Conservation (phyloP, 2,329 filamentous ascomycete genomes). For the Emergomyces orientalis region DNA sequence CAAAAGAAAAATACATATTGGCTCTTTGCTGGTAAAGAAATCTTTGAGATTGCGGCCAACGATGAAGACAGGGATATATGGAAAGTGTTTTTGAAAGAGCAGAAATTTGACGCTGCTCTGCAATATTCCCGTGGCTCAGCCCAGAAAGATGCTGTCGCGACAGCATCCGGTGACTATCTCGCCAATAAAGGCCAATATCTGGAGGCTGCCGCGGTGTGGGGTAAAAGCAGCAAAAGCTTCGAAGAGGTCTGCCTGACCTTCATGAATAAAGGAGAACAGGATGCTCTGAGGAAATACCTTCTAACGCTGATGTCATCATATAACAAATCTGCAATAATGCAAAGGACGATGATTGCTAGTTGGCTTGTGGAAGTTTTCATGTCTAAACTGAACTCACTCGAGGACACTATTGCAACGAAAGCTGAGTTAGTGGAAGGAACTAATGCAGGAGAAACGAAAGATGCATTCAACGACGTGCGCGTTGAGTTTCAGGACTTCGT, state of each 20-base stretch:
- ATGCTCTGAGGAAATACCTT: conserved; percentile 84
- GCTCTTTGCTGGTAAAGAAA: conserved; percentile 84
- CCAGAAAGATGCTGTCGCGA: conserved; percentile 86
- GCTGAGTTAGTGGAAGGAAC: conserved; percentile 67
- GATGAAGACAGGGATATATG: conserved; percentile 90
- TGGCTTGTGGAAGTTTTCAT: conserved; percentile 97
- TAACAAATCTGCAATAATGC: conserved; percentile 80
- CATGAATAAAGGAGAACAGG: conserved; percentile 81
- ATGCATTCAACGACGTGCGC: conserved; percentile 60
- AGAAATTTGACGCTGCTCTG: conserved; percentile 81
- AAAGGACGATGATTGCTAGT: conserved; percentile 85
- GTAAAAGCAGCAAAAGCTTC: conserved; percentile 91
- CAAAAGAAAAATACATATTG: conserved; percentile 94
- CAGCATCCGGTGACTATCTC: conserved; percentile 81
- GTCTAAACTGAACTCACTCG: conserved; percentile 88
- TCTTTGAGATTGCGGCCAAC: conserved; percentile 84
- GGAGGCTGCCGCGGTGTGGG: conserved; percentile 84
- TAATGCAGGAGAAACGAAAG: conserved; percentile 60
- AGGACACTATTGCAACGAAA: conserved; percentile 86
- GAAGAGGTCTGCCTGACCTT: conserved; percentile 89
- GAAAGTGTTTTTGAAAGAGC: conserved; percentile 80
- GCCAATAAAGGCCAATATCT: conserved; percentile 70
- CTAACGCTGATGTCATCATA: conserved; percentile 71
- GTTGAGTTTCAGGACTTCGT: conserved; percentile 85
- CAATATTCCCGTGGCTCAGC: conserved; percentile 69